Evolutionary conservation across 2,329 filamentous ascomycete genomes (phyloP), one percentile per base, ranked within the genome.

Genomic region (Fusarium protoensiforme): DNA sequence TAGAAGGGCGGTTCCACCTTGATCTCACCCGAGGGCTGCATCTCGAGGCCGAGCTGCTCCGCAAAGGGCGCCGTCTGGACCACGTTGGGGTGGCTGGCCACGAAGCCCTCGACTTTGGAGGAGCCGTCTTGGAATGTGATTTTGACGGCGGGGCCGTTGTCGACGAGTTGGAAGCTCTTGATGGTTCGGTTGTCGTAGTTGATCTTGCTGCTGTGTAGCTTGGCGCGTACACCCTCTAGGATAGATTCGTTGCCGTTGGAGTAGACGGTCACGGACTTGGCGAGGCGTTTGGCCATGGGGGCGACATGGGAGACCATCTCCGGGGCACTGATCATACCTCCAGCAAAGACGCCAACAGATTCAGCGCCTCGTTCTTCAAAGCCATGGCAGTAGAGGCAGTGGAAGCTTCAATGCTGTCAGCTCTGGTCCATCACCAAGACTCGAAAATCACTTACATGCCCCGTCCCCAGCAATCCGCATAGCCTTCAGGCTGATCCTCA

Each of bases 311-410:
- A 67, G 8, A 84, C 80, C 56, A 82, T 77, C 11, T 78, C 71
- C 0, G 80, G 51, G 9, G 73, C 75, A 6, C 78, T 78, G 16
- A 83, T 54, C 51, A 80, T 71, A 2, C 82, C 84, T 13, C 81
- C 80, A 2, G 84, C 85, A 4, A 90, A 81, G 5, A 90, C 75
- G 1, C 87, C 87, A 0, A 83, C 83, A 0, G 85, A 85, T 0
- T 80, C 74, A 4, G 79, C 77, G 2, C 86, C 87, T 16, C 85
- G 83, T 59, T 91, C 87, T 69, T 92, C 89, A 76, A 84, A 91
- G 6, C 89, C 89, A 70, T 91, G 85, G 78, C 89, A 91, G 73
- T 87, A 90, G 1, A 91, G 83, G 72, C 89, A 91, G 73, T 91
- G 88, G 71, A 88, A 91, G 51, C 85, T 86, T 46, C 27, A 0